Base-by-base conservation (phyloP, 2,329 filamentous ascomycete species). In the Talaromyces sp. region DNA sequence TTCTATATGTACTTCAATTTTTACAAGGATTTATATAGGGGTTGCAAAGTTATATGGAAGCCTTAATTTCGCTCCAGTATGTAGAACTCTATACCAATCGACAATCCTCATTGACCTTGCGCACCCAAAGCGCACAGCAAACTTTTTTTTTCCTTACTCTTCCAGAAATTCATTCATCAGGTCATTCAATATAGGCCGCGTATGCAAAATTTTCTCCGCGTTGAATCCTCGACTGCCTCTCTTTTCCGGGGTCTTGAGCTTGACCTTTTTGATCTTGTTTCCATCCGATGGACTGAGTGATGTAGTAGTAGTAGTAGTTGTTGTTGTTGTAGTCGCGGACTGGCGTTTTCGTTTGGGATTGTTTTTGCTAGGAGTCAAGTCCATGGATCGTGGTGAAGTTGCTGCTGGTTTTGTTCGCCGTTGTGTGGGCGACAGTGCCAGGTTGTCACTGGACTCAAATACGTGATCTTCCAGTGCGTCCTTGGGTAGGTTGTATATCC, bases 401-500 rank as follows among this genome's bases (percentile, higher is more conserved):
- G 43, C 43, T 24, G 21, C 14, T 41, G 21, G 32, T 68, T 49
- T n/a, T 56, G 54, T 59, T 46, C 24, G 58, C 73, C 64, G 62
- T 59, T 68, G 70, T 10, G 67, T 66, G 10, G 64, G 54, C 14
- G 60, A 59, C 41, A 52, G 38, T 9, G 50, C 13, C 8, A 19
- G 19, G 0, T 38, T 24, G 2, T 54, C 60, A 24, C 69, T 62
- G 1, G 68, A 84, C 53, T 87, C 86, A 64, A 91, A 93, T 46
- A 78, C 71, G 75, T 96, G 91, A 31, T 78, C 82, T 10, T 87
- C 85, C 8, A 89, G 72, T 51, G 89, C 89, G 11, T 84, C 80
- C 1, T 72, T 71, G 0, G 85, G 85, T 56, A 98, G 71, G 66
- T 96, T 84, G 66, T 91, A 87, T 17, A 92, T 81, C 93, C 95